Percentiles rank a stretch among this genome's conserved stretches.
Evolutionary conservation across 768 basidiomycete genomes (phyloP).

Genomic region (Cubamyces lactineus): DNA sequence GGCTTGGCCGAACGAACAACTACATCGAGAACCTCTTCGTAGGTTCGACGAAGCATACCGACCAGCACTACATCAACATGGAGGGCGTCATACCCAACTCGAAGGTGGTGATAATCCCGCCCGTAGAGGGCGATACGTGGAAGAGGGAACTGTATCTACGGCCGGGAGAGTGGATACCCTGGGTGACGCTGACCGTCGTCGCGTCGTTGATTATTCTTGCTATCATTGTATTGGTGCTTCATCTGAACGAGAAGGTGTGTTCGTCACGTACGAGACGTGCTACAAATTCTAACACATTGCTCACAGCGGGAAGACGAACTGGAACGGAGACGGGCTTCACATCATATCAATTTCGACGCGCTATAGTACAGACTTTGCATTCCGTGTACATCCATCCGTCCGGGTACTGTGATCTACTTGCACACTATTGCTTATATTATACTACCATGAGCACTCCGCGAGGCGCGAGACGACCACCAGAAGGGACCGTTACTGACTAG

Average conservation of each 20-base stretch:
- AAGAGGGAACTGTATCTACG: conserved; percentile 86
- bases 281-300: conserved; percentile 15
- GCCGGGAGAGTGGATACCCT: conserved; percentile 97
- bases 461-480: not conserved
- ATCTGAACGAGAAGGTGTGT: conserved; percentile 90
- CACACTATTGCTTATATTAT: conserved; percentile 15
- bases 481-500: conserved; percentile 1
- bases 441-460: not conserved
- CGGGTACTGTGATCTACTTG: conserved; percentile 7
- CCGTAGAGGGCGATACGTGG: conserved; percentile 66
- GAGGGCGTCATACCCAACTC: conserved; percentile 98
- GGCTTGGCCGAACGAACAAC: conserved; percentile 96
- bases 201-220: conserved; percentile 74
- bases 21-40: conserved; percentile 99
- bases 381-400: conserved; percentile 11
- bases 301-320: conserved; percentile 89
- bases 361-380: conserved; percentile 49
- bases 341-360: conserved; percentile 97
- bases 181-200: conserved; percentile 90
- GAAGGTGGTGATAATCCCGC: conserved; percentile 91
- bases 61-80: conserved; percentile 84
- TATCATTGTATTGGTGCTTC: conserved; percentile 81
- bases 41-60: conserved; percentile 78
- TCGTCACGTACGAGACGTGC: not conserved
- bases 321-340: conserved; percentile 85